phyloP scores from a whole-genome alignment of 176 grass and related monocot species.

The Avena insularis region DNA sequence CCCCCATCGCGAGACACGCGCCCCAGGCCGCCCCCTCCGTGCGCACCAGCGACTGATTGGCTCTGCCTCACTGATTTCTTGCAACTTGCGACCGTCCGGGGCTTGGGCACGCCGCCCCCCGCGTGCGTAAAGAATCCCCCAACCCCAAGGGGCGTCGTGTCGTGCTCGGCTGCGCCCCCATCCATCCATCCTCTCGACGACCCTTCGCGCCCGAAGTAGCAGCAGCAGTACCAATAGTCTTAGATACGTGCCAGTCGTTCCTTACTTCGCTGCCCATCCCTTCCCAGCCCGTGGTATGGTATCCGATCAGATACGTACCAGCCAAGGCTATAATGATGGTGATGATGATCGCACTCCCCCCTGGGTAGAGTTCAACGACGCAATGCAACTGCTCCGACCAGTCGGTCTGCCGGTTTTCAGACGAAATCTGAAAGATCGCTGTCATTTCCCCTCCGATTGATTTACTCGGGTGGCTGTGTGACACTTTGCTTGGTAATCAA shows the following conservation, averaged over 20 bases:
- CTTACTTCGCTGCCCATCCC: not conserved
- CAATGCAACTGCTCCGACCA: constrained; percentile 34
- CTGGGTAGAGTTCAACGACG: constrained; percentile 22
- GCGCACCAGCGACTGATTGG: not conserved
- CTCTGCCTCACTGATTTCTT: not conserved
- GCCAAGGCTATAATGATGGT: constrained; percentile 1
- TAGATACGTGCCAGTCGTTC: not conserved
- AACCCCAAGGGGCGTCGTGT: constrained; percentile 37
- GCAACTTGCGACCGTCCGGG: constrained; percentile 26
- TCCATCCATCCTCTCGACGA: not conserved
- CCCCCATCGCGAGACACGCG: constrained; percentile 52
- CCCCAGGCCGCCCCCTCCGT: not conserved
- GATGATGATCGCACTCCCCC: not conserved
- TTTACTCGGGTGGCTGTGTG: not conserved
- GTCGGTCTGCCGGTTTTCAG: not conserved
- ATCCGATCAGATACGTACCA: constrained; percentile 21
- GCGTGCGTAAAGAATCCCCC: constrained; percentile 7
- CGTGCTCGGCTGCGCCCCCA: not conserved
- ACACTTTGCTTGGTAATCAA: constrained; percentile 46
- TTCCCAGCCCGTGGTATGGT: not conserved
- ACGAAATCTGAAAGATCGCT: constrained; percentile 20
- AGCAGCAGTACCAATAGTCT: not conserved
- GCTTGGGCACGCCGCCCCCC: not conserved
- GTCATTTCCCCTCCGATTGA: not conserved
- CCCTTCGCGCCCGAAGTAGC: constrained; percentile 16